These are phyloP conservation scores for Pleurotus ostreatus DNA, from an alignment of 768 basidiomycete species.

Conservation along the genomic window DNA sequence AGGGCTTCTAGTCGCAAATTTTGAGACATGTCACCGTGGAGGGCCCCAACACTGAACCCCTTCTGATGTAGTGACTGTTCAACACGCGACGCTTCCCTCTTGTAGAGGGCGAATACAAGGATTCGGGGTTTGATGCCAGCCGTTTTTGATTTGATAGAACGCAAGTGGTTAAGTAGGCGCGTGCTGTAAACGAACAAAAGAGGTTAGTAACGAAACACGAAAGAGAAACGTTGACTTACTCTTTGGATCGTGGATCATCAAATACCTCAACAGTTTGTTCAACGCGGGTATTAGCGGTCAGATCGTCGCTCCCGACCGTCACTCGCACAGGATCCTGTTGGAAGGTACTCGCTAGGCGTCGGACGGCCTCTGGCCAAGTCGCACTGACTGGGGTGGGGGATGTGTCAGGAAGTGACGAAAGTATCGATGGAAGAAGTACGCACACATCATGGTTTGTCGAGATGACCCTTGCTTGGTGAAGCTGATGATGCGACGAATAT, in stretches of 20 bases:
- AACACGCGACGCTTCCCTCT: slow-evolving; percentile 93
- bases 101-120: slow-evolving; percentile 94
- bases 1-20: slow-evolving; percentile 78
- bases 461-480: slow-evolving; percentile 60
- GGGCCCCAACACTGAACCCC: slow-evolving; percentile 73
- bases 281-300: slow-evolving; percentile 93
- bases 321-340: slow-evolving; percentile 81
- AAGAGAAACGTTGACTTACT: slow-evolving; percentile 45
- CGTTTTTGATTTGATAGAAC: slow-evolving; percentile 49
- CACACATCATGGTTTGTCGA: slow-evolving; percentile 94
- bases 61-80: slow-evolving; percentile 71
- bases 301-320: slow-evolving; percentile 92
- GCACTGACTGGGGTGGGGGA: slow-evolving; percentile 71
- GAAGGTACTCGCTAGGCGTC: slow-evolving; percentile 85
- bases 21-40: slow-evolving; percentile 93
- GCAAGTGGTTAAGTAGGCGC: slow-evolving; percentile 56
- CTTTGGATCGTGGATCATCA: slow-evolving; percentile 79
- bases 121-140: slow-evolving; percentile 60
- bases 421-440: slow-evolving; percentile 23
- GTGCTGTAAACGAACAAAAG: slow-evolving; percentile 33
- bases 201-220: not conserved
- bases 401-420: not conserved
- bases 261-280: slow-evolving; percentile 92
- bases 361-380: slow-evolving; percentile 96
- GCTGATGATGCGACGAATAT: slow-evolving; percentile 87